A percentile compares a stretch with the other conserved stretches of the same genome.
phyloP scores from a whole-genome alignment of 148 eudicot genomes.

The Camellia japonica region DNA sequence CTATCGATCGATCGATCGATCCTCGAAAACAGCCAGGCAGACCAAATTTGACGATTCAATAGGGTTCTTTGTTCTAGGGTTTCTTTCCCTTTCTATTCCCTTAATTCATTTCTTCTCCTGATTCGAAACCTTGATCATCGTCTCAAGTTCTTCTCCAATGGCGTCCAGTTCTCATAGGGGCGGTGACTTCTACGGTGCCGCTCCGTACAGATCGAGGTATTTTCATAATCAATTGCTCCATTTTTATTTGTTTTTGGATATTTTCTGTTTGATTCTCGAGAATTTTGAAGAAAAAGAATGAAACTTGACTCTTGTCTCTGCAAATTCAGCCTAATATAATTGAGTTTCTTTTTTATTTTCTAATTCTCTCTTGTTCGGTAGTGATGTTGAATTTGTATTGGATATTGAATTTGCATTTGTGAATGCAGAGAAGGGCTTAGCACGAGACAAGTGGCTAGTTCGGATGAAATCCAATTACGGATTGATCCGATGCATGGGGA shows the following conservation, averaged over 20 bases:
- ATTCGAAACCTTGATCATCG: background rate
- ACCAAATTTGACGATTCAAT: background rate
- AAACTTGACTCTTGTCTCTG: background rate
- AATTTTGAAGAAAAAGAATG: background rate
- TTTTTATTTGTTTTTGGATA: background rate
- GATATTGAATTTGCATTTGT: background rate
- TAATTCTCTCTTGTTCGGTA: background rate
- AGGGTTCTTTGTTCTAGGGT: background rate
- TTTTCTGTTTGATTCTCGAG: background rate
- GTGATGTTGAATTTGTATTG: background rate
- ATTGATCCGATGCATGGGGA: slow-evolving; percentile 82
- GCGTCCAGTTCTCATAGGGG: slow-evolving; percentile 31
- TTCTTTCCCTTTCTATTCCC: background rate
- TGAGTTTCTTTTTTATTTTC: background rate
- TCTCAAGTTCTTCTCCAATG: slow-evolving; percentile 24
- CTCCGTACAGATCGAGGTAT: slow-evolving; percentile 65
- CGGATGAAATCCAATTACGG: slow-evolving; percentile 70
- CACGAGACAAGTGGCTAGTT: slow-evolving; percentile 49
- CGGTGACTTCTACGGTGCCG: slow-evolving; percentile 39
- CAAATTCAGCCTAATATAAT: background rate
- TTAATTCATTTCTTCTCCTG: background rate
- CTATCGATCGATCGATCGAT: too few species aligned
- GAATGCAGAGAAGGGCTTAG: slow-evolving; percentile 65
- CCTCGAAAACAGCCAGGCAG: too few species aligned
- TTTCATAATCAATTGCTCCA: background rate